Percentiles rank a stretch among this genome's conserved stretches.
These are phyloP conservation scores for Trichoderma simmonsii DNA, from an alignment of 2,329 filamentous ascomycete species.

Conservation along the genomic window DNA sequence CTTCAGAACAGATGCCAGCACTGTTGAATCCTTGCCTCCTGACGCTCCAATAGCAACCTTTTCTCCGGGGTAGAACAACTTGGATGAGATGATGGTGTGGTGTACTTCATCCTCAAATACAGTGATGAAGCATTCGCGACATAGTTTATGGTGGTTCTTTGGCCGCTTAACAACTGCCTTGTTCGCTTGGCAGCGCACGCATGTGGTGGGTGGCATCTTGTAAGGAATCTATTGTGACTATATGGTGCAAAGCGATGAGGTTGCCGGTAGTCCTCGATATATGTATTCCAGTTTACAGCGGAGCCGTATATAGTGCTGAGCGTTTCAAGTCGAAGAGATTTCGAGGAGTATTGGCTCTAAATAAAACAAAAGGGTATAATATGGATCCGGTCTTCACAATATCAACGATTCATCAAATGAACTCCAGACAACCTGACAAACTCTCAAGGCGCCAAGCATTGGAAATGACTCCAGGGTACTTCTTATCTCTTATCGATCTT, in stretches of 20 bases:
- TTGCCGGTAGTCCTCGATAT: background rate
- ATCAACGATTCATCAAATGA: background rate
- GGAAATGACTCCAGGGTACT: background rate
- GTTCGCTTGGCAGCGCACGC: slow-evolving; percentile 70
- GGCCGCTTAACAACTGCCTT: slow-evolving; percentile 88
- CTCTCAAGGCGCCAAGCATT: background rate
- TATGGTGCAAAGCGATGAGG: background rate
- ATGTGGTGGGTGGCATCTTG: slow-evolving; percentile 72
- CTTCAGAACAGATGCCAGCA: slow-evolving; percentile 90
- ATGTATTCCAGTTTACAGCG: background rate
- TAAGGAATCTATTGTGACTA: background rate
- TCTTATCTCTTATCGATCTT: background rate
- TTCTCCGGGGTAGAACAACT: slow-evolving; percentile 81
- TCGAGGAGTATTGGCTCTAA: background rate
- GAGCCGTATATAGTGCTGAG: too few species aligned
- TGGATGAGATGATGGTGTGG: slow-evolving; percentile 78
- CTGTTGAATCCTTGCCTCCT: slow-evolving; percentile 95
- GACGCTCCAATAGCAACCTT: slow-evolving; percentile 91
- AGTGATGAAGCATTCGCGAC: slow-evolving; percentile 79
- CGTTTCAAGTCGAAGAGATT: background rate
- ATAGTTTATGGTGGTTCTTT: slow-evolving; percentile 92
- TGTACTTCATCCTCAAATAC: slow-evolving; percentile 93
- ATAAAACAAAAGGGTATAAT: background rate
- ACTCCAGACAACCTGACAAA: background rate
- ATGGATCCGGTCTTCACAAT: background rate